Conservation (phyloP, 2,329 filamentous ascomycete genomes). For the Cercospora canescens region DNA sequence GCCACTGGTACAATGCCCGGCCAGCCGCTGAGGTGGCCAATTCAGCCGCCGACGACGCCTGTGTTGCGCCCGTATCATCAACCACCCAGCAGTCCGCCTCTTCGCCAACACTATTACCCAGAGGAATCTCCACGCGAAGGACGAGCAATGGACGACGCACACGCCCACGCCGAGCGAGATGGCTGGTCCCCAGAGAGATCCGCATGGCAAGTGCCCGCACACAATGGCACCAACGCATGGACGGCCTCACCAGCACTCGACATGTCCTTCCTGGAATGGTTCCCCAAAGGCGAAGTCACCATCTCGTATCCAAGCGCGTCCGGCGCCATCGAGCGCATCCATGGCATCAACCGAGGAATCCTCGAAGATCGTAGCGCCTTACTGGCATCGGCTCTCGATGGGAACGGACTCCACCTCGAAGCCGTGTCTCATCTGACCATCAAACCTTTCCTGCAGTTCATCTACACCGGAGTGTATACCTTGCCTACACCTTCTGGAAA, state of each 20-base stretch:
- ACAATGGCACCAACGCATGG: neutral
- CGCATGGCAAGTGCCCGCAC: neutral
- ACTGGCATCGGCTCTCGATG: slow-evolving; percentile 44
- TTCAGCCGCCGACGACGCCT: neutral
- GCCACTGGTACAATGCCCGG: neutral
- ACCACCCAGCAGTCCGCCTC: neutral
- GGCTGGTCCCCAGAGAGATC: slow-evolving; percentile 6
- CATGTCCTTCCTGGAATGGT: slow-evolving; percentile 24
- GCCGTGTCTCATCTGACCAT: slow-evolving; percentile 36
- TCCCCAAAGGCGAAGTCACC: slow-evolving; percentile 30
- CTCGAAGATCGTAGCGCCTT: slow-evolving; percentile 41
- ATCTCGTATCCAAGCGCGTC: slow-evolving; percentile 35
- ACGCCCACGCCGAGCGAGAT: neutral
- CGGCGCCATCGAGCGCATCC: slow-evolving; percentile 36
- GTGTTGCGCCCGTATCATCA: neutral
- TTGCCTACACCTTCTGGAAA: slow-evolving; percentile 25
- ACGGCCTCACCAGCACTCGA: neutral
- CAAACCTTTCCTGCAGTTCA: slow-evolving; percentile 42
- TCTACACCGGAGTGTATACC: slow-evolving; percentile 44
- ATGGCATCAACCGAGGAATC: slow-evolving; percentile 34
- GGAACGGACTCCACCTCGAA: slow-evolving; percentile 41
- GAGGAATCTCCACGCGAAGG: neutral
- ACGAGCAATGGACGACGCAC: neutral
- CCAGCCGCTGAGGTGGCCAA: neutral
- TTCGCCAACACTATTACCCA: neutral